Conservation (phyloP, 495 filamentous ascomycete genomes). For the Neurospora pannonica region DNA sequence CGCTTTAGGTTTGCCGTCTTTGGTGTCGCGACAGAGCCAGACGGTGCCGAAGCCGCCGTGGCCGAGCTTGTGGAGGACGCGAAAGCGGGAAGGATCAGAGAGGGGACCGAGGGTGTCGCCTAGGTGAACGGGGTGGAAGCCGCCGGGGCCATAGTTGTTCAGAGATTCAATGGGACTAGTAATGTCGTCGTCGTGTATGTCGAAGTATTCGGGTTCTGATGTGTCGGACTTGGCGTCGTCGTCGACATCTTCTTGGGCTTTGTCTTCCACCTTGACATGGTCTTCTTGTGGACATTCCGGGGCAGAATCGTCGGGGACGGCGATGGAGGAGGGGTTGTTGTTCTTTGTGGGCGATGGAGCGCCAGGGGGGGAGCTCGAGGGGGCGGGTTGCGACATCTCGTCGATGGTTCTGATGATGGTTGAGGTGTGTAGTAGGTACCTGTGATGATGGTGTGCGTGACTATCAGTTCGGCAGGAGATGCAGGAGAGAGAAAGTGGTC, state of each 20-base stretch:
- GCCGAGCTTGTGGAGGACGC: constrained; percentile 32
- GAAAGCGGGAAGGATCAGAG: constrained; percentile 19
- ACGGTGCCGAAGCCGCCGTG: constrained; percentile 33
- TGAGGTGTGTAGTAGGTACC: no score
- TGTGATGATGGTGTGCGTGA: no score
- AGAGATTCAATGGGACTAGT: not conserved
- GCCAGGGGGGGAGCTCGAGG: not conserved
- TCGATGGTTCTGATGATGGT: no score
- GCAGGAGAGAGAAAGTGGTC: no score
- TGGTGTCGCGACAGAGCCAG: constrained; percentile 31
- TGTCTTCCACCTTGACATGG: not conserved
- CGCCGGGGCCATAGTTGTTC: constrained; percentile 5
- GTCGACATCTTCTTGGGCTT: not conserved
- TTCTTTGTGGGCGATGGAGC: not conserved
- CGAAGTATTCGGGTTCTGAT: not conserved
- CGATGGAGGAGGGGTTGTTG: not conserved
- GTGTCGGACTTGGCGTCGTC: not conserved
- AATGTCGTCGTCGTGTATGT: not conserved
- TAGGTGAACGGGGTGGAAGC: constrained; percentile 2
- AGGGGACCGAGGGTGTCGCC: not conserved
- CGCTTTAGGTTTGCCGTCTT: not conserved
- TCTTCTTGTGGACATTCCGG: not conserved
- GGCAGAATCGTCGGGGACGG: not conserved
- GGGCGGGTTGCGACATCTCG: no score
- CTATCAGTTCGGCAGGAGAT: no score